phyloP scores from a whole-genome alignment of 805 yeast genomes.

The Metschnikowia aberdeeniae region DNA sequence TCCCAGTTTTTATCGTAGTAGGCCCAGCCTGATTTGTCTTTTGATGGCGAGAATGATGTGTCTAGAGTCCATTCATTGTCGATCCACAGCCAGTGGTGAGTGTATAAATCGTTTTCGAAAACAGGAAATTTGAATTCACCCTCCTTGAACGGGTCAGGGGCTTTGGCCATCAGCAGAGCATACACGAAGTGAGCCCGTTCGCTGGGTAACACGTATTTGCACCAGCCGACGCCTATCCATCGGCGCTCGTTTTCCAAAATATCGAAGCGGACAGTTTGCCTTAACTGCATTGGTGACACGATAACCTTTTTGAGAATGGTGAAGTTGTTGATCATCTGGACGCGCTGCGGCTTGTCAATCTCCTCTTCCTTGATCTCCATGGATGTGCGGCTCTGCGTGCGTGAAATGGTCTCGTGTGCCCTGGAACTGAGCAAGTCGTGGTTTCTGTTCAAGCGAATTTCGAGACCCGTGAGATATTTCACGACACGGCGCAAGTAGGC shows the following conservation, averaged over 20 bases:
- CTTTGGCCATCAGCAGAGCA: constrained; percentile 28
- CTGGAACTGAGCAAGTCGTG: constrained; percentile 5
- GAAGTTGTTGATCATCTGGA: constrained; percentile 31
- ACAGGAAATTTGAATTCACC: constrained; percentile 43
- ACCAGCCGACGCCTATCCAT: constrained; percentile 63
- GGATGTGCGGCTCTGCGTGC: constrained; percentile 11
- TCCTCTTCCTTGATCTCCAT: constrained; percentile 6
- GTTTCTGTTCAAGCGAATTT: constrained; percentile 16
- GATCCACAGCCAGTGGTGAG: constrained; percentile 54
- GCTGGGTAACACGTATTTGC: constrained; percentile 45
- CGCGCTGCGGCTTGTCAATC: constrained; percentile 7
- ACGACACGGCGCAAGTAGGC: constrained; percentile 36
- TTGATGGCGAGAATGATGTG: constrained; percentile 32
- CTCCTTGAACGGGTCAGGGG: constrained; percentile 22
- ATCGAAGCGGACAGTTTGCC: constrained; percentile 47
- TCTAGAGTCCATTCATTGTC: constrained; percentile 52
- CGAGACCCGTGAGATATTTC: constrained; percentile 40
- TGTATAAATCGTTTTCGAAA: constrained; percentile 32
- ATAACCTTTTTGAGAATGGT: constrained; percentile 35
- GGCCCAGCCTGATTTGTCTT: constrained; percentile 48
- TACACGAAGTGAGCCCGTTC: constrained; percentile 50
- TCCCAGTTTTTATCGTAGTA: constrained; percentile 53
- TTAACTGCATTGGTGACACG: constrained; percentile 39
- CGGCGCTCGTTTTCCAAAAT: constrained; percentile 56
- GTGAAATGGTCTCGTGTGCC: constrained; percentile 14